Conservation (phyloP, 1,284 basidiomycete genomes). For the Peniophora sp. region DNA sequence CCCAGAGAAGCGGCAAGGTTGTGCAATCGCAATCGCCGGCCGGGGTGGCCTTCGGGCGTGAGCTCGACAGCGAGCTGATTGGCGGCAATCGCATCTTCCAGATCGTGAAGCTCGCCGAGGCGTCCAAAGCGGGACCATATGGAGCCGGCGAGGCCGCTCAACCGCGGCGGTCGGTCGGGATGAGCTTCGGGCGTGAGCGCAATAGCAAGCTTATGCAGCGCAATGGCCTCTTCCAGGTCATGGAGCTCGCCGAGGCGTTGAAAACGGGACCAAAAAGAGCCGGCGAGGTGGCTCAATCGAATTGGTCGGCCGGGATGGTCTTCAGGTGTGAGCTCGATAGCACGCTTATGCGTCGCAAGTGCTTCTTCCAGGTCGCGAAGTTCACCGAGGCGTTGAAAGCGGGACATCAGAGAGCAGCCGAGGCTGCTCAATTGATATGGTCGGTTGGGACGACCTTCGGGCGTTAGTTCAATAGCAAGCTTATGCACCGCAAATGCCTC, state of each 20-base stretch:
- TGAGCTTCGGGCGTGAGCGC: conserved; percentile 1
- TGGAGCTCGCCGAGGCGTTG: background rate
- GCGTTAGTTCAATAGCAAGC: background rate
- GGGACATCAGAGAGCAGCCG: no score
- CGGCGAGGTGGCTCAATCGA: no score
- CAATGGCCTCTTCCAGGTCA: background rate
- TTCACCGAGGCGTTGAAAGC: no score
- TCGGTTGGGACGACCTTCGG: background rate
- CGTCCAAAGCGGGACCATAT: conserved; percentile 18
- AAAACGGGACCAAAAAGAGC: no score
- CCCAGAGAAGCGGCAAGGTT: background rate
- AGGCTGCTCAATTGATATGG: no score
- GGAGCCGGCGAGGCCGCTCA: conserved; percentile 19
- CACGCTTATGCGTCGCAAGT: no score
- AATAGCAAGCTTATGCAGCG: background rate
- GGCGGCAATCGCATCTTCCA: background rate
- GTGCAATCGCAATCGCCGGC: background rate
- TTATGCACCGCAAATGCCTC: conserved; percentile 9
- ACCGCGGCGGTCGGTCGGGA: conserved; percentile 3
- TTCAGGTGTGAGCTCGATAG: no score
- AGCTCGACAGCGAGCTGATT: background rate
- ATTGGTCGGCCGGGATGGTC: no score
- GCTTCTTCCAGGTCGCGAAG: no score
- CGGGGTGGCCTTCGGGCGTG: background rate
- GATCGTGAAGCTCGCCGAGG: conserved; percentile 3